A percentile compares a stretch with the other conserved stretches of the same genome.
Evolutionary conservation across 805 yeast species (phyloP).

Genomic region (Candida multigemmis): DNA sequence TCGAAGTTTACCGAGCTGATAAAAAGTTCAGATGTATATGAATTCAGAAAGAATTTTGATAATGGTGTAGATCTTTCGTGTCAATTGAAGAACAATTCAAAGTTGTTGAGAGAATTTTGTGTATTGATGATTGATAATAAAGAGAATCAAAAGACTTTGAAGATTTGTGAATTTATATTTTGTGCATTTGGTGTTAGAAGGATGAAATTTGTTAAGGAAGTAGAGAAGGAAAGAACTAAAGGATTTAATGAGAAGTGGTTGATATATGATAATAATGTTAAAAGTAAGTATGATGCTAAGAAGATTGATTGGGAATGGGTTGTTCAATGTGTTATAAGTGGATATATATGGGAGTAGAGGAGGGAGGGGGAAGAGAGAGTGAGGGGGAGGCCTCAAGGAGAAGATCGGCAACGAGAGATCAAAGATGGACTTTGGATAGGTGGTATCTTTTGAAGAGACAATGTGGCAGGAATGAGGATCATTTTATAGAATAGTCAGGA

Average conservation of each 20-base stretch:
- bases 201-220: constrained; percentile 2
- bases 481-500: too few relatives aligned
- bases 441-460: too few relatives aligned
- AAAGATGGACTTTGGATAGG: too few relatives aligned
- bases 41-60: constrained; percentile 30
- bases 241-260: constrained; percentile 6
- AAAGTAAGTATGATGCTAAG: constrained; percentile 6
- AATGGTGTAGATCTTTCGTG: constrained; percentile 16
- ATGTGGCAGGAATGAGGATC: too few relatives aligned
- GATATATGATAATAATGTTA: constrained; percentile 18
- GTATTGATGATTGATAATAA: constrained; percentile 24
- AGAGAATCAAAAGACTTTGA: constrained; percentile 16
- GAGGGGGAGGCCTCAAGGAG: too few relatives aligned
- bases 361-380: too few relatives aligned
- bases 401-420: too few relatives aligned
- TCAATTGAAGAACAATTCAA: constrained; percentile 35
- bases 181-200: constrained; percentile 35
- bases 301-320: constrained; percentile 59
- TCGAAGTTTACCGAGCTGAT: constrained; percentile 36
- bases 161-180: constrained; percentile 34
- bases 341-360: constrained; percentile 18
- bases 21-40: constrained; percentile 41
- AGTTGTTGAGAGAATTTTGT: constrained; percentile 23
- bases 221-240: constrained; percentile 2
- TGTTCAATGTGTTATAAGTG: constrained; percentile 48